Conservation (phyloP, 768 basidiomycete species). For the Boletus pseudopeckii region DNA sequence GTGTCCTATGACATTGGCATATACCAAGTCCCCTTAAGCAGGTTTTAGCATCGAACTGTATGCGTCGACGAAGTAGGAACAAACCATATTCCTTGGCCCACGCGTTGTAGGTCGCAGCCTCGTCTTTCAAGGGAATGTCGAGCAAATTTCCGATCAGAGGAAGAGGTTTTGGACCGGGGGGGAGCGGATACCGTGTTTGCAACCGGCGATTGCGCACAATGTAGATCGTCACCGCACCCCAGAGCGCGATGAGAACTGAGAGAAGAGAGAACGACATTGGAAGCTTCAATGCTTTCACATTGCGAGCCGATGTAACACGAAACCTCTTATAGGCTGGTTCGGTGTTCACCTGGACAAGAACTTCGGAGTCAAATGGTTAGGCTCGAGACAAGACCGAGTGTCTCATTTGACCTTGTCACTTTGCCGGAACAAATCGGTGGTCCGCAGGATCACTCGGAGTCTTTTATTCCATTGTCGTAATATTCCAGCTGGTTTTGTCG, state of each 20-base stretch:
- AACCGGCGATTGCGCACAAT: constrained; percentile 12
- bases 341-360: constrained; percentile 16
- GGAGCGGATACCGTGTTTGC: constrained; percentile 34
- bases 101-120: constrained; percentile 40
- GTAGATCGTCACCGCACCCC: constrained; percentile 17
- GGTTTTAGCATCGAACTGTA: background rate
- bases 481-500: background rate
- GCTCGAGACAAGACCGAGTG: constrained; percentile 6
- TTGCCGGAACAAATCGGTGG: background rate
- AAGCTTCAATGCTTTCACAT: constrained; percentile 3
- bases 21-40: constrained; percentile 47
- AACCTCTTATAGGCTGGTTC: constrained; percentile 15
- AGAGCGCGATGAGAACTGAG: constrained; percentile 21
- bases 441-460: too few relatives aligned
- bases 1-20: constrained; percentile 48
- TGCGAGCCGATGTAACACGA: background rate
- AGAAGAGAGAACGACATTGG: constrained; percentile 18
- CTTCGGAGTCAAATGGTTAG: background rate
- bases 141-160: constrained; percentile 54
- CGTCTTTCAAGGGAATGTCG: constrained; percentile 40
- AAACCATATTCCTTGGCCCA: constrained; percentile 40
- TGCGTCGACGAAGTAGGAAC: background rate
- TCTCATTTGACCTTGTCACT: constrained; percentile 18
- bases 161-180: constrained; percentile 53
- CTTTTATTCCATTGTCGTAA: too few relatives aligned